A percentile compares a stretch with the other conserved stretches of the same genome.
Evolutionary conservation across 129 eudicot genomes (phyloP).

Genomic region (Flaveria bidentis): DNA sequence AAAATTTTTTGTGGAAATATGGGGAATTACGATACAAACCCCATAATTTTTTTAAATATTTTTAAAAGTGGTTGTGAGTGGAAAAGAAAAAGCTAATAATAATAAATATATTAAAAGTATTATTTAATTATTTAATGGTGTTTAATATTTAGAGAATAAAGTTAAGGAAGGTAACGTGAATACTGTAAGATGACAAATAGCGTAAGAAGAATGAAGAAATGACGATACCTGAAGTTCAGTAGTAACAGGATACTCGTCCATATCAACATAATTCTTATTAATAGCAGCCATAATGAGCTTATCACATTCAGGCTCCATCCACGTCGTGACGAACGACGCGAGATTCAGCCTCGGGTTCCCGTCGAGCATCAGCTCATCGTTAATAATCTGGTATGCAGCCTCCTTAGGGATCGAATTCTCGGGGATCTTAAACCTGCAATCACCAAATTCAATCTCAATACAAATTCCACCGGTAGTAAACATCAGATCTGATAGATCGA

Average conservation of each 20-base stretch:
- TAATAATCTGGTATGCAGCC: conserved; percentile 82
- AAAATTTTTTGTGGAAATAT: no score
- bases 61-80: no score
- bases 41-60: no score
- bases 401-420: conserved; percentile 79
- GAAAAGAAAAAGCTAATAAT: no score
- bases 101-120: no score
- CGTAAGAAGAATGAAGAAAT: not conserved
- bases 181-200: no score
- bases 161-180: no score
- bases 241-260: conserved; percentile 96
- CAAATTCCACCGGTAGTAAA: not conserved
- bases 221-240: conserved; percentile 73
- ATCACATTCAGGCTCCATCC: conserved; percentile 96
- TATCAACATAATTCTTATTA: conserved; percentile 85
- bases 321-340: conserved; percentile 88
- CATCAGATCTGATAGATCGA: conserved; percentile 6
- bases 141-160: no score
- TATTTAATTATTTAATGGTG: no score
- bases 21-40: no score
- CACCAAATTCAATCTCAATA: conserved; percentile 1
- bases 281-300: conserved; percentile 66
- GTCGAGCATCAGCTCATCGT: conserved; percentile 90
- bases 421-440: conserved; percentile 59
- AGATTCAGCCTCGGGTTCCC: conserved; percentile 91